Base-by-base conservation (phyloP, 768 basidiomycete species). In the Kwoniella dendrophila region DNA sequence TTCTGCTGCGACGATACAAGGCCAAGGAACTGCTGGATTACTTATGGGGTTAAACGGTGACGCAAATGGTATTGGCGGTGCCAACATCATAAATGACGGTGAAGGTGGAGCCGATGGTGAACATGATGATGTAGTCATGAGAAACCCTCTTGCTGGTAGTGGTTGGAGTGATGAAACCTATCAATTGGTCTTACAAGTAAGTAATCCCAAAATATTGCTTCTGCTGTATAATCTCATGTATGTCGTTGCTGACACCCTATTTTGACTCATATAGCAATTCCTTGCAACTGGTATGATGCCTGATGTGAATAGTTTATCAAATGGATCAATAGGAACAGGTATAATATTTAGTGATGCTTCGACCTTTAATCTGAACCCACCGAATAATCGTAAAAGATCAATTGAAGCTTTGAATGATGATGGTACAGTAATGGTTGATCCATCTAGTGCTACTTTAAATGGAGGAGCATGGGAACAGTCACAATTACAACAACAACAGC, bases 151-250 rank as follows among this genome's bases (percentile, higher is more conserved):
- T 41, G 89, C 88, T 16, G 88, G 87, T 18, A 89, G 93, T 86
- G 92, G 92, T 12, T 84, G 94, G 56, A 85, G 87, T 16, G 91
- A 94, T 70, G 90, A 93, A 74, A 90, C 92, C 78, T 96, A 94
- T 80, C 84, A 84, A 56, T 76, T 85, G 64, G 90, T 94, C 59
- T 77, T 94, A 67, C 86, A 87, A 76, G 87, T 74, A 52, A 54
- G 73, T 56, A 10, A 61, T 2, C 24, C 14, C 18, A 43, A n/a
- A 2, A 20, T 12, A n/a, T 43, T 16, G 24, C 22, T 24, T 26
- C 1, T 43, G 11, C 24, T 43, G 36, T 29, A 20, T 8, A 16
- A 26, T 18, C 32, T 29, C 16, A 48, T 27, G 38, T 26, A 18
- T 22, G 12, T 33, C 36, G 33, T 40, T 16, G 44, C 40, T 57